phyloP scores from a whole-genome alignment of 768 basidiomycete genomes.

The Mycena vulgaris region DNA sequence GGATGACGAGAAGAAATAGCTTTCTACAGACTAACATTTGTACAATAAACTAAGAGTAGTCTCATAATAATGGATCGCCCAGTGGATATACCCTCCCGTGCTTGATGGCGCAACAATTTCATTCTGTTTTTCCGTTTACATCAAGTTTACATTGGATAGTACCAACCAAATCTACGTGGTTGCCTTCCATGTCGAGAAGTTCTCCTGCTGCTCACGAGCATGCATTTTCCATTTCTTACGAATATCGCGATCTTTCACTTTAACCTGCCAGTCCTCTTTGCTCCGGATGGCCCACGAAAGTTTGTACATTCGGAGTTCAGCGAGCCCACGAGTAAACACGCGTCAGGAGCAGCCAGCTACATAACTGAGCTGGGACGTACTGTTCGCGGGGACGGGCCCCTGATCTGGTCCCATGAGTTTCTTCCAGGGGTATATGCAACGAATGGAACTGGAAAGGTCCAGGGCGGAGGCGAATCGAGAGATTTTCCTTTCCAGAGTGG shows the following conservation, averaged over 20 bases:
- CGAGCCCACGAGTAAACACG: background rate
- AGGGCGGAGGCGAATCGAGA: background rate
- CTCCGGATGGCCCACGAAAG: constrained; percentile 31
- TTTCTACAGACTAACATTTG: too few species aligned
- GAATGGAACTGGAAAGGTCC: constrained; percentile 5
- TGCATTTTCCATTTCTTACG: constrained; percentile 26
- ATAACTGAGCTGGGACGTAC: background rate
- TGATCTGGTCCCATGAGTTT: background rate
- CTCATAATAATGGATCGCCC: too few species aligned
- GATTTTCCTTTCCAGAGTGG: background rate
- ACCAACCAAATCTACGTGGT: too few species aligned
- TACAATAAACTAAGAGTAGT: too few species aligned
- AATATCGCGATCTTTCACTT: constrained; percentile 22
- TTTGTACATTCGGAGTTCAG: constrained; percentile 25
- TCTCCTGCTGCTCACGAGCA: background rate
- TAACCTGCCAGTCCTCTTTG: constrained; percentile 29
- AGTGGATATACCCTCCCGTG: too few species aligned
- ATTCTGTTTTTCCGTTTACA: too few species aligned
- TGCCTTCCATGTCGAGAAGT: too few species aligned
- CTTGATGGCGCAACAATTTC: too few species aligned
- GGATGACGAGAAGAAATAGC: constrained; percentile 29
- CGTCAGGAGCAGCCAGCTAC: background rate
- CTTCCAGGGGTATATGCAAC: background rate
- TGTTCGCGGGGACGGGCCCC: constrained; percentile 4
- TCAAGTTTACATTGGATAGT: too few species aligned